These are phyloP conservation scores for Volvox africanus DNA, from an alignment of 139 green algal genomes.

Conservation along the genomic window DNA sequence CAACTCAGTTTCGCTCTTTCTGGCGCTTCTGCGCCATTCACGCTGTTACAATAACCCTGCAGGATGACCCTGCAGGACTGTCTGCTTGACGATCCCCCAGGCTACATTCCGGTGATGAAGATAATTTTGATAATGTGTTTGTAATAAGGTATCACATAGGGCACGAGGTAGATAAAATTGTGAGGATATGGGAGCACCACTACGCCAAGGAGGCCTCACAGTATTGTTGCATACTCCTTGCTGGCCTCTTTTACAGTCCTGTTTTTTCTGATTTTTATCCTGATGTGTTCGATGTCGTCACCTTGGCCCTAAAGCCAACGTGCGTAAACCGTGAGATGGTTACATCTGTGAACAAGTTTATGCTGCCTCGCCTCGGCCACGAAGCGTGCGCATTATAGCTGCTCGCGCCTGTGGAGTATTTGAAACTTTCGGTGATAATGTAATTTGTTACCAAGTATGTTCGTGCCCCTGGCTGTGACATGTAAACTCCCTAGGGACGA, in stretches of 20 bases:
- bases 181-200: too few relatives aligned
- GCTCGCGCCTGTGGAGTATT: neutral
- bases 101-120: too few relatives aligned
- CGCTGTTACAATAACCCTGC: too few relatives aligned
- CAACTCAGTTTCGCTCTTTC: too few relatives aligned
- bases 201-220: too few relatives aligned
- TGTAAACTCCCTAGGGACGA: neutral
- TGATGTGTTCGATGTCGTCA: neutral
- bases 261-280: neutral
- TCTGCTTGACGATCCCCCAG: too few relatives aligned
- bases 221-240: too few relatives aligned
- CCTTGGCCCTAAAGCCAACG: constrained; percentile 2
- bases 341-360: neutral
- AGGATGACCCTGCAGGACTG: too few relatives aligned
- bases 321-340: constrained; percentile 27
- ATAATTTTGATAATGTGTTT: too few relatives aligned
- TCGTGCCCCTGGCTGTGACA: neutral
- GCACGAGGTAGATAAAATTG: too few relatives aligned
- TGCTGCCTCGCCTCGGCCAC: neutral
- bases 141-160: too few relatives aligned
- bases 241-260: neutral
- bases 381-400: neutral
- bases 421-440: neutral
- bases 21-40: too few relatives aligned
- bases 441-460: neutral